Evolutionary conservation across 225 moss, liverwort and hornwort species (phyloP).

Genomic region (Antitrichia curtipendula): DNA sequence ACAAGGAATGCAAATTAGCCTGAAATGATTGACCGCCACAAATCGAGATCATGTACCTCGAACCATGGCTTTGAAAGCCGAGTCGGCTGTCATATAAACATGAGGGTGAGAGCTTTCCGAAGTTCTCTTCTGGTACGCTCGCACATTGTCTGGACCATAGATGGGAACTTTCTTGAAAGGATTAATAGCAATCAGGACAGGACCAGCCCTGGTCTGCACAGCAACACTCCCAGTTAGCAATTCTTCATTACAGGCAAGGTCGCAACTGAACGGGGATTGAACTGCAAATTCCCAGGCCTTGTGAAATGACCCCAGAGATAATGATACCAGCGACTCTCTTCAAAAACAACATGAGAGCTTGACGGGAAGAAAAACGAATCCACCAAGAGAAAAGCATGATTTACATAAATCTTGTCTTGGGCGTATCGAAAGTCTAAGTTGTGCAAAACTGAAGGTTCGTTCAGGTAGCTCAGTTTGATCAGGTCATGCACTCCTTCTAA

Average conservation of each 20-base stretch:
- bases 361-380: not conserved
- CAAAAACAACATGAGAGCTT: not conserved
- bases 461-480: conserved; percentile 89
- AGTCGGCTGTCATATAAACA: conserved; percentile 90
- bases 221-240: not conserved
- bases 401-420: conserved; percentile 91
- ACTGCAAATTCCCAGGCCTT: not conserved
- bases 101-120: conserved; percentile 71
- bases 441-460: conserved; percentile 96
- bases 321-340: not conserved
- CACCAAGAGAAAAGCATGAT: not conserved
- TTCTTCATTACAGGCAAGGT: not conserved
- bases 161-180: conserved; percentile 96
- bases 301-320: not conserved
- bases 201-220: conserved; percentile 94
- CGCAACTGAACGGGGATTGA: not conserved
- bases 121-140: conserved; percentile 71
- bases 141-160: conserved; percentile 66
- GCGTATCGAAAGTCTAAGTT: conserved; percentile 79
- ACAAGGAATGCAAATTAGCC: not conserved
- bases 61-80: conserved; percentile 87
- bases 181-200: conserved; percentile 93
- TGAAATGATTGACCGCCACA: not conserved
- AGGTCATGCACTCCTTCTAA: conserved; percentile 93
- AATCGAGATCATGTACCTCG: conserved; percentile 38